Evolutionary conservation across 2,329 filamentous ascomycete genomes (phyloP).

Genomic region (Zasmidium citrigriseum): DNA sequence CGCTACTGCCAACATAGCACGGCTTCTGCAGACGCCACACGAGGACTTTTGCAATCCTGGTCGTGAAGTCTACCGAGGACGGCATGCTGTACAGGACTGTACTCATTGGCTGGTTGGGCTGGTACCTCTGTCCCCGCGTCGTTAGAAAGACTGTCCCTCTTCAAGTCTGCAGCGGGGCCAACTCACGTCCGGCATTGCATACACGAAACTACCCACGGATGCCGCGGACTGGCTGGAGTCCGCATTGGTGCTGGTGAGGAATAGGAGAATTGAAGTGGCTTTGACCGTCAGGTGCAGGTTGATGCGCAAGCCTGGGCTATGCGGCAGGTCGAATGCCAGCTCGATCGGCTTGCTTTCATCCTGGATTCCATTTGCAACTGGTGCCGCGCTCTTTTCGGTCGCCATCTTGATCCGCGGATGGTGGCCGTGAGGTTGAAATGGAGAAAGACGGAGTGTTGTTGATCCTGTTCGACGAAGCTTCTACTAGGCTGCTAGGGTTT

Average conservation of each 20-base stretch:
- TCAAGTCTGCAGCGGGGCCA: not conserved
- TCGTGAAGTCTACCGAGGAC: slow-evolving; percentile 81
- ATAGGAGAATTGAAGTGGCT: slow-evolving; percentile 55
- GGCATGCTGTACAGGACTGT: slow-evolving; percentile 78
- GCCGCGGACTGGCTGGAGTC: slow-evolving; percentile 46
- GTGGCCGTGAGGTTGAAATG: not conserved
- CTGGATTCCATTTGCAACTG: slow-evolving; percentile 30
- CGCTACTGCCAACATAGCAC: slow-evolving; percentile 88
- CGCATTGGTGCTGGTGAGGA: slow-evolving; percentile 56
- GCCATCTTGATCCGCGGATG: slow-evolving; percentile 25
- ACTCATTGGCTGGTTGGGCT: slow-evolving; percentile 64
- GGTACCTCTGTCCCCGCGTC: slow-evolving; percentile 36
- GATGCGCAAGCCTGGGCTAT: slow-evolving; percentile 57
- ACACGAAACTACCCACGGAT: slow-evolving; percentile 83
- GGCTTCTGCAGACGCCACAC: slow-evolving; percentile 72
- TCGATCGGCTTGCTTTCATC: slow-evolving; percentile 48
- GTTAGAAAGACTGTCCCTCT: not conserved
- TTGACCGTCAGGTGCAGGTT: slow-evolving; percentile 61
- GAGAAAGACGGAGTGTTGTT: not conserved
- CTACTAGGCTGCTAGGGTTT: too few species aligned
- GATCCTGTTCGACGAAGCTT: too few species aligned
- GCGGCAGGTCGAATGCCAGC: slow-evolving; percentile 59
- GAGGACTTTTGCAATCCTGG: slow-evolving; percentile 78
- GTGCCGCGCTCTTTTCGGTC: slow-evolving; percentile 5
- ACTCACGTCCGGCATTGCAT: slow-evolving; percentile 84